These are phyloP conservation scores for Logfia minima DNA, from an alignment of 129 eudicot genomes.

Conservation along the genomic window DNA sequence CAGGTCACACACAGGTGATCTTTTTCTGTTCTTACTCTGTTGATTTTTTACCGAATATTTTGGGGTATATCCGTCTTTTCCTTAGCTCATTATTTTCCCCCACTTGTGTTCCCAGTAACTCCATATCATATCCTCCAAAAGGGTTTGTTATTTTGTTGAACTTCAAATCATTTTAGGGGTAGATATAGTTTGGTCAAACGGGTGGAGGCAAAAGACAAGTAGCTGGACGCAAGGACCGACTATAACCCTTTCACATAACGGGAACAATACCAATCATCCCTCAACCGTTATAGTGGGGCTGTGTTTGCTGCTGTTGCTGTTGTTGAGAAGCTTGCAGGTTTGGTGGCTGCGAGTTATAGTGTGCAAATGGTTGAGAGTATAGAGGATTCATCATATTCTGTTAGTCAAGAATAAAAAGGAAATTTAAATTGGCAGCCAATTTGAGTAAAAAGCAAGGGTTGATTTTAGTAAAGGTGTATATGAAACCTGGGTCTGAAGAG, in stretches of 20 bases:
- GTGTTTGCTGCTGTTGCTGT: conserved; percentile 61
- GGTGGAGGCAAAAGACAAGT: conserved; percentile 38
- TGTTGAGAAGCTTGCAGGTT: conserved; percentile 48
- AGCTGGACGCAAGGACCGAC: conserved; percentile 37
- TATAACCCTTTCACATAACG: conserved; percentile 39
- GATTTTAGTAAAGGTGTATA: not conserved
- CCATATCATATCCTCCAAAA: conserved; percentile 6
- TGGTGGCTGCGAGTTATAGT: conserved; percentile 65
- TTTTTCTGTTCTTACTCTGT: conserved; percentile 17
- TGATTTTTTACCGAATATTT: conserved; percentile 30
- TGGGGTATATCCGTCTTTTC: conserved; percentile 40
- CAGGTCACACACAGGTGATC: conserved; percentile 47
- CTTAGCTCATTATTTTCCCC: conserved; percentile 10
- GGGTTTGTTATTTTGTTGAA: conserved; percentile 11
- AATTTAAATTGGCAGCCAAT: not conserved
- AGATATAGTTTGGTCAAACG: conserved; percentile 34
- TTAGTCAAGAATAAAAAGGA: not conserved
- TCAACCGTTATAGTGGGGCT: conserved; percentile 66
- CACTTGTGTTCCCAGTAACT: conserved; percentile 1
- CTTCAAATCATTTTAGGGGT: conserved; percentile 9
- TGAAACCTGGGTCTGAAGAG: conserved; percentile 77
- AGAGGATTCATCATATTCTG: conserved; percentile 86
- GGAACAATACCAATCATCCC: not conserved
- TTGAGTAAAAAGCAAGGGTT: not conserved
- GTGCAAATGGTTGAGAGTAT: conserved; percentile 82